Evolutionary conservation across 1,284 basidiomycete genomes (phyloP).

Genomic region (Ceratobasidium papillatum): DNA sequence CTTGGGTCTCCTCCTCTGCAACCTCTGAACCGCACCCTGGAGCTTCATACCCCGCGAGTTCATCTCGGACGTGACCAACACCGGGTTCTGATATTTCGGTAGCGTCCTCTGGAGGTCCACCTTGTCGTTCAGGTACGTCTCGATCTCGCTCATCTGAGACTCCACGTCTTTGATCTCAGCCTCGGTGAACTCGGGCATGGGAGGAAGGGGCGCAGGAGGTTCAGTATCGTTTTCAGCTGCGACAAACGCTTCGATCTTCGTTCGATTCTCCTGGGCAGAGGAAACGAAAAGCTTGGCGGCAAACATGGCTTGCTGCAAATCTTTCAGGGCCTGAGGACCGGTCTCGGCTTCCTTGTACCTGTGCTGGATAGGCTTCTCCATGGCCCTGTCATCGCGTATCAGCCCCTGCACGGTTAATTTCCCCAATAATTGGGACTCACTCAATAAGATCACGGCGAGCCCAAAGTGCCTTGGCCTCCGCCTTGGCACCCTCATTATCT

Average conservation of each 20-base stretch:
- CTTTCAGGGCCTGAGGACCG: constrained; percentile 65
- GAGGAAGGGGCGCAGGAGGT: not conserved
- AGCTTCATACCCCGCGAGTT: constrained; percentile 80
- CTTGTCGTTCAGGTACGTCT: constrained; percentile 79
- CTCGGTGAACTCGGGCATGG: constrained; percentile 63
- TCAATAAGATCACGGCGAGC: constrained; percentile 81
- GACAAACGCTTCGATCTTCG: constrained; percentile 63
- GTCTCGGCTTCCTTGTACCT: constrained; percentile 88
- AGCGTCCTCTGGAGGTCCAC: constrained; percentile 82
- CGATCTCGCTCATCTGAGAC: constrained; percentile 76
- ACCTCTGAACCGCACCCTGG: constrained; percentile 73
- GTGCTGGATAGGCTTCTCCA: constrained; percentile 84
- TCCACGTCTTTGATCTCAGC: constrained; percentile 84
- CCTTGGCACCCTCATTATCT: constrained; percentile 83
- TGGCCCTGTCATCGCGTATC: constrained; percentile 58
- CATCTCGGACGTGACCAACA: constrained; percentile 83
- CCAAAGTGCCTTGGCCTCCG: constrained; percentile 76
- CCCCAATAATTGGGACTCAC: no score
- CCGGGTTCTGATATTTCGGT: constrained; percentile 79
- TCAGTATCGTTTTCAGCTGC: constrained; percentile 61
- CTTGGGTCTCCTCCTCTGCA: constrained; percentile 73
- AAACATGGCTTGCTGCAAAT: constrained; percentile 71
- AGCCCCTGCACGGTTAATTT: not conserved
- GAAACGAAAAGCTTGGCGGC: constrained; percentile 77
- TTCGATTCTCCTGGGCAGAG: constrained; percentile 78